Conservation (phyloP, 2,329 filamentous ascomycete genomes). For the Penicillium sp. region DNA sequence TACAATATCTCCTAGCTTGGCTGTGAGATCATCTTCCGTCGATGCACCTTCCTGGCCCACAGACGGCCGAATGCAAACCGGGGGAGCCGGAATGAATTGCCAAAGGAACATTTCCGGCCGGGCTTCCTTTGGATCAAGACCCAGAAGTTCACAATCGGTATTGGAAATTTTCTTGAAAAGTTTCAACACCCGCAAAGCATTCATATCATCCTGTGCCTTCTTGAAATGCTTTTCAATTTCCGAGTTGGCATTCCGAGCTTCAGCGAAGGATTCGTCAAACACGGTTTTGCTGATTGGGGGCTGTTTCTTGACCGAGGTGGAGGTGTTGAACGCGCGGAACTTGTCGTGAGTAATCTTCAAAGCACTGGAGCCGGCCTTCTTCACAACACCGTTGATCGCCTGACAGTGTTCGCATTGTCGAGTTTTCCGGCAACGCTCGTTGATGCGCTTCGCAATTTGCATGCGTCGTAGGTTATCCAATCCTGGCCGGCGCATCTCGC, state of each 20-base stretch:
- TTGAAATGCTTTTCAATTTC: conserved; percentile 89
- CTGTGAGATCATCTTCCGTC: conserved; percentile 94
- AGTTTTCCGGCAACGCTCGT: conserved; percentile 84
- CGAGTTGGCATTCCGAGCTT: conserved; percentile 73
- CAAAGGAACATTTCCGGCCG: conserved; percentile 96
- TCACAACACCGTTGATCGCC: conserved; percentile 84
- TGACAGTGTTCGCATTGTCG: conserved; percentile 80
- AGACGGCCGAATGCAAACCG: conserved; percentile 90
- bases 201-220: conserved; percentile 92
- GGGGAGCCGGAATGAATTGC: conserved; percentile 93
- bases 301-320: conserved; percentile 80
- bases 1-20: conserved; percentile 95
- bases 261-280: conserved; percentile 83
- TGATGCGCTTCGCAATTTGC: conserved; percentile 84
- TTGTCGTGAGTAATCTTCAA: conserved; percentile 95
- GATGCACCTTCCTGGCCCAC: conserved; percentile 91
- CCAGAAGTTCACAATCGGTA: conserved; percentile 86
- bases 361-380: conserved; percentile 78
- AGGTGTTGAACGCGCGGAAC: conserved; percentile 84
- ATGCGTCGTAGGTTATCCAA: conserved; percentile 84
- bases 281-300: conserved; percentile 77
- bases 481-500: conserved; percentile 74
- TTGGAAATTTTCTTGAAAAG: conserved; percentile 86
- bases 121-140: conserved; percentile 81
- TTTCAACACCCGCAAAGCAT: conserved; percentile 83